Evolutionary conservation across 225 moss, liverwort and hornwort species (phyloP).

Genomic region (Anthoceros angustus): DNA sequence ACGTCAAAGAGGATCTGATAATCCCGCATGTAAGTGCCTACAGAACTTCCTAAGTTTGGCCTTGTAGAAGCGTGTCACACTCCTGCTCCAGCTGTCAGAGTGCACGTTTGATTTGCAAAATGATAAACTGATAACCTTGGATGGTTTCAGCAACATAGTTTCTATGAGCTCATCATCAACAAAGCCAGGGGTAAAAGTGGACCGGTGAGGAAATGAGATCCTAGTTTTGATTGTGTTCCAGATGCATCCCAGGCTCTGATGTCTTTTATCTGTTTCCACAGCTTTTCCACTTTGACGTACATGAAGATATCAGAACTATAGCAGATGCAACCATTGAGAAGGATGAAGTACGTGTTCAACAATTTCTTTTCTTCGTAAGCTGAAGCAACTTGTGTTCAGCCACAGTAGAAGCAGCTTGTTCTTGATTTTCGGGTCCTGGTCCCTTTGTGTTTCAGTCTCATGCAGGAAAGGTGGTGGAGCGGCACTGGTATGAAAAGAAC

Average conservation of each 20-base stretch:
- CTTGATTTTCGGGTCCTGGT: not conserved
- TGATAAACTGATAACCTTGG: not conserved
- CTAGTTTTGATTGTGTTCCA: not conserved
- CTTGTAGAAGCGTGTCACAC: not conserved
- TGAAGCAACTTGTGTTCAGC: not conserved
- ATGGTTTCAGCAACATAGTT: slow-evolving; percentile 80
- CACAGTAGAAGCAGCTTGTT: not conserved
- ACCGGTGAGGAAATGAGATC: slow-evolving; percentile 34
- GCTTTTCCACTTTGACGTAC: slow-evolving; percentile 98
- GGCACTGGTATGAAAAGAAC: slow-evolving; percentile 99
- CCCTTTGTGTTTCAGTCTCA: slow-evolving; percentile 48
- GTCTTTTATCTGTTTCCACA: slow-evolving; percentile 19
- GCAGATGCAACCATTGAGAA: slow-evolving; percentile 99
- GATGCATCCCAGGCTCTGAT: not conserved
- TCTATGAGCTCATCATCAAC: slow-evolving; percentile 92
- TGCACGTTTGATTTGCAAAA: not conserved
- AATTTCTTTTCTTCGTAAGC: not conserved
- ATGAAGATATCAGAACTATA: slow-evolving; percentile 96
- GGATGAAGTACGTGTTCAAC: slow-evolving; percentile 53
- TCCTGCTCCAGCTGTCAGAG: not conserved
- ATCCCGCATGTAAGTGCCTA: slow-evolving; percentile 63
- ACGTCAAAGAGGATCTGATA: slow-evolving; percentile 96
- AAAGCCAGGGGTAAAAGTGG: slow-evolving; percentile 94
- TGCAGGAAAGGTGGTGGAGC: slow-evolving; percentile 96
- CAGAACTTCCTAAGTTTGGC: not conserved